phyloP scores from a whole-genome alignment of 2,329 filamentous ascomycete genomes.

The Pseudopyricularia cyperi region DNA sequence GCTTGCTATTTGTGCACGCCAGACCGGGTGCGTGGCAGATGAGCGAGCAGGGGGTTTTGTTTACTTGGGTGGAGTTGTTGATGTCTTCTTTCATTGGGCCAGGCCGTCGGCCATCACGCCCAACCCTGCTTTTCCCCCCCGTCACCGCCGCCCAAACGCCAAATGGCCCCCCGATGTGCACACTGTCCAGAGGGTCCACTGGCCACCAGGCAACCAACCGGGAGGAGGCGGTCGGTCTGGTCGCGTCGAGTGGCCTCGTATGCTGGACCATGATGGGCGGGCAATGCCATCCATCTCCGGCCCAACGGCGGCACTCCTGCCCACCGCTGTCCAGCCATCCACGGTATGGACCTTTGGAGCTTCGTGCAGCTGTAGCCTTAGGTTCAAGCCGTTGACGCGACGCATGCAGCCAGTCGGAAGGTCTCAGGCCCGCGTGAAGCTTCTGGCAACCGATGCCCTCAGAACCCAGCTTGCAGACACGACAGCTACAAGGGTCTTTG shows the following conservation, averaged over 20 bases:
- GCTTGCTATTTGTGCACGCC: constrained; percentile 1
- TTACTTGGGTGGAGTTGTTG: neutral
- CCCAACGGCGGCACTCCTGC: neutral
- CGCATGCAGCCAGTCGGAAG: neutral
- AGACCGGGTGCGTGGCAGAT: constrained; percentile 1
- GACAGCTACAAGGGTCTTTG: neutral
- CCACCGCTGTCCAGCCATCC: neutral
- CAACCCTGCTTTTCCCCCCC: neutral
- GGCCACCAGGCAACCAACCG: constrained; percentile 1
- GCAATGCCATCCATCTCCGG: neutral
- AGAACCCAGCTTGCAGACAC: neutral
- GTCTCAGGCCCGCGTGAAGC: neutral
- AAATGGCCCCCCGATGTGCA: neutral
- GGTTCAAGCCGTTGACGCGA: neutral
- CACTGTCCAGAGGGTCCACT: neutral
- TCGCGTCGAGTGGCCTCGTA: neutral
- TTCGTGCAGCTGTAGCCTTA: neutral
- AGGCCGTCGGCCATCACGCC: neutral
- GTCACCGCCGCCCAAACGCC: neutral
- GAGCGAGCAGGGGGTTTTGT: constrained; percentile 1
- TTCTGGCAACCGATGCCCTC: neutral
- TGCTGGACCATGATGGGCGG: neutral
- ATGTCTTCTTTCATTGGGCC: constrained; percentile 1
- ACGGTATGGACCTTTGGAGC: neutral
- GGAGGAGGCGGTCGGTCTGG: neutral